Percentiles rank a stretch among this genome's conserved stretches.
Conservation (phyloP, 345 rosid genomes). For the Hypericum perforatum region DNA sequence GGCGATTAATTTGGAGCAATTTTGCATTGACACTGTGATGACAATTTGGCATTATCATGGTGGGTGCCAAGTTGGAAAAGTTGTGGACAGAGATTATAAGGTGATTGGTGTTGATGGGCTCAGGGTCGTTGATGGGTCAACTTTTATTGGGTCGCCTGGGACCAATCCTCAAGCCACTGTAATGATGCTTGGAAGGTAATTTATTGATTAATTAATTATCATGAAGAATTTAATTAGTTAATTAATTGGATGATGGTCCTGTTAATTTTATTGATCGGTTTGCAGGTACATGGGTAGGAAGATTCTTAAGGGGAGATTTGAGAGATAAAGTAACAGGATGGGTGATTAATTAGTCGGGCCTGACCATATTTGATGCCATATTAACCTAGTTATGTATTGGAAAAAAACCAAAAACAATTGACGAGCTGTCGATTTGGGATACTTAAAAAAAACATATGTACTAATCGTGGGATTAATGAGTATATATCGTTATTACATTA, state of each 20-base stretch:
- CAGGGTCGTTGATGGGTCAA: constrained; percentile 77
- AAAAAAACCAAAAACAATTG: no score
- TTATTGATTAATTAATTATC: background rate
- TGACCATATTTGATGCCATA: background rate
- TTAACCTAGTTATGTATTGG: background rate
- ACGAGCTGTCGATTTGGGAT: no score
- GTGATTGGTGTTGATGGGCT: constrained; percentile 52
- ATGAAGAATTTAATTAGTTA: background rate
- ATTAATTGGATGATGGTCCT: background rate
- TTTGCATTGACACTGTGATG: constrained; percentile 70
- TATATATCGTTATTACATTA: no score
- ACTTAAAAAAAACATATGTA: no score
- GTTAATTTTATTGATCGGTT: background rate
- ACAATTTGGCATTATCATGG: constrained; percentile 96
- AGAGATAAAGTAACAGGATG: background rate
- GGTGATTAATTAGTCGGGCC: background rate
- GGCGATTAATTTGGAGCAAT: constrained; percentile 39
- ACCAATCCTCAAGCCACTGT: constrained; percentile 96
- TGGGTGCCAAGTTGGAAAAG: constrained; percentile 72
- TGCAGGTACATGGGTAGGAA: constrained; percentile 35
- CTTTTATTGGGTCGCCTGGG: constrained; percentile 62
- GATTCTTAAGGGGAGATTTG: constrained; percentile 20
- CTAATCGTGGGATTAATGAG: no score
- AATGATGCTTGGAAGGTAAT: constrained; percentile 97
- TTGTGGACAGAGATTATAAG: constrained; percentile 57